Conservation (phyloP, 768 basidiomycete species). For the Lyophyllum atratum region DNA sequence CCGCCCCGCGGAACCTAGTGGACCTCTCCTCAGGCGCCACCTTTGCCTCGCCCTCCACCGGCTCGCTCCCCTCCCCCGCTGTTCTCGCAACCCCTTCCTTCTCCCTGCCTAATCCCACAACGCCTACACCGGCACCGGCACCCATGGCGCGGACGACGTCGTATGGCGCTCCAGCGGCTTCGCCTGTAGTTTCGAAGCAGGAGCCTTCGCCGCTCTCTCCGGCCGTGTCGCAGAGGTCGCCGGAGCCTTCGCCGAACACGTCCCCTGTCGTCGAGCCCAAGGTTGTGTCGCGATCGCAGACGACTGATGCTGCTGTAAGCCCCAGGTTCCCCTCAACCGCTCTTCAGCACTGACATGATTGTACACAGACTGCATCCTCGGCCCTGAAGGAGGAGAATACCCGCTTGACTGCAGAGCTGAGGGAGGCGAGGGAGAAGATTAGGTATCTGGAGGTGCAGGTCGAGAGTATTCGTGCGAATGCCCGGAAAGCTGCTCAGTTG, state of each 20-base stretch:
- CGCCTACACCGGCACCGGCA: constrained; percentile 7
- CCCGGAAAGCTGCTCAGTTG: constrained; percentile 72
- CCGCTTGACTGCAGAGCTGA: constrained; percentile 62
- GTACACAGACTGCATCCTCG: constrained; percentile 12
- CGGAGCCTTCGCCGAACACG: constrained; percentile 16
- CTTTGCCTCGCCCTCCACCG: constrained; percentile 30
- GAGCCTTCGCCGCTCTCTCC: constrained; percentile 14
- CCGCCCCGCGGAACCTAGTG: constrained; percentile 74
- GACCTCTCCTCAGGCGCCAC: constrained; percentile 68
- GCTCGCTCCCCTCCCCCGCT: constrained; percentile 37
- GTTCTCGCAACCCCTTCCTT: constrained; percentile 33
- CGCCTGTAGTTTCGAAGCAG: constrained; percentile 19
- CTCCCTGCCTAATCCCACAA: constrained; percentile 13
- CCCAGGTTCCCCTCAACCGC: not conserved
- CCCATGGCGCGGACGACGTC: constrained; percentile 20
- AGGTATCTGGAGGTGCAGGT: constrained; percentile 83
- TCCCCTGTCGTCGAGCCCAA: constrained; percentile 20
- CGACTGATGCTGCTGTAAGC: constrained; percentile 29
- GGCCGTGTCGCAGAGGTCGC: constrained; percentile 4
- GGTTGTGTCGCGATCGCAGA: constrained; percentile 21
- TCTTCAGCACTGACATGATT: not conserved
- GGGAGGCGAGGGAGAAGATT: constrained; percentile 81
- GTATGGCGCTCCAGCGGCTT: constrained; percentile 28
- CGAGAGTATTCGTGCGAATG: constrained; percentile 73
- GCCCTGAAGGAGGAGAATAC: constrained; percentile 58